Base-by-base conservation (phyloP, 331 rosid genomes). In the Phaseolus coccineus region DNA sequence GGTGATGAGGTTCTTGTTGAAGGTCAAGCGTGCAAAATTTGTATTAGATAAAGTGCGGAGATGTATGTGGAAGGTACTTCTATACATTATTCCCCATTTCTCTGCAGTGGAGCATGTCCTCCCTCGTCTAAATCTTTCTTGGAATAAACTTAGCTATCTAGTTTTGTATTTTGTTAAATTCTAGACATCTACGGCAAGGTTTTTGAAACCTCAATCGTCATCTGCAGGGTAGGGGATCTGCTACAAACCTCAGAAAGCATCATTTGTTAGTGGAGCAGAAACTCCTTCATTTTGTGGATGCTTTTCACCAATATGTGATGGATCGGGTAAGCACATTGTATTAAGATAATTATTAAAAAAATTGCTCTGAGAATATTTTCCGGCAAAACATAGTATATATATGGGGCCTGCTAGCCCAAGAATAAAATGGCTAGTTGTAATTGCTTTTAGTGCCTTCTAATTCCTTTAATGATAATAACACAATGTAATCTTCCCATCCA, bases 261-360 rank as follows among this genome's bases (percentile, higher is more conserved):
- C 97, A 93, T 79, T 93, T 98, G 99, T 81, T 93, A 85, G 89
- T 95, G 88, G 98, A 93, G 86, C 98, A 95, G 87, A 95, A 95
- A 88, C 98, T 95, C 63, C 99, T 95, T 81, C 98, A 95, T 87
- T 91, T 95, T 82, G 99, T 95, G 77, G 99, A 95, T 86, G 99
- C 99, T 62, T 95, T 95, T 88, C 98, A 93, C 83, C 98, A 91
- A 84, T 95, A 93, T 82, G 99, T 95, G 84, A 95, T 95, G 99
- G 99, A 95, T 78, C 90, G 94, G 78, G 99, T 95, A 55, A 74
- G 78, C 39, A 69, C 79, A 76, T 39, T 71, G 72, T 65, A 52
- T 76, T 71, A 50, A 70, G 51, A 75, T 74, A 78, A 64, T 44
- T 61, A 31, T 61, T 68, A 42, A 65, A 51, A 15, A 39, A 16